Conservation (phyloP, 768 basidiomycete species). For the Tephrocybe sp. region DNA sequence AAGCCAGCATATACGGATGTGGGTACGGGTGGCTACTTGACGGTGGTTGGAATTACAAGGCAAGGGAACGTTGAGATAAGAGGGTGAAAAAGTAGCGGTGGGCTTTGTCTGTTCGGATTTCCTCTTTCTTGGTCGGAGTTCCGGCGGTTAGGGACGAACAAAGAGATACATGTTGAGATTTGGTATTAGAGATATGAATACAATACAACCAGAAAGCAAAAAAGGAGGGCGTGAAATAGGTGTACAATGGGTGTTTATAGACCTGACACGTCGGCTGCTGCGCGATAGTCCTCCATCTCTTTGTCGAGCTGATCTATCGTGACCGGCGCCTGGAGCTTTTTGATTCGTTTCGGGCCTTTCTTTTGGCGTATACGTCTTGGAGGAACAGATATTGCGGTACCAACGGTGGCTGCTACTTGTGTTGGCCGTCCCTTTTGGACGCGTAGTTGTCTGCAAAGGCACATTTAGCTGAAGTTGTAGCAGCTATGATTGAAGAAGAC, state of each 20-base stretch:
- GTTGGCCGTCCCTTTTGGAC: constrained; percentile 5
- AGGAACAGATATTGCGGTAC: constrained; percentile 24
- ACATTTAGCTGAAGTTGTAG: neutral
- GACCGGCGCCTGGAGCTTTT: constrained; percentile 42
- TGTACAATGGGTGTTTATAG: constrained; percentile 3
- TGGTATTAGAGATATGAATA: neutral
- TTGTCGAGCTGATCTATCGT: constrained; percentile 65
- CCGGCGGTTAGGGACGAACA: too few relatives aligned
- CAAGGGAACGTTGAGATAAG: too few relatives aligned
- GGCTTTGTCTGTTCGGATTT: too few relatives aligned
- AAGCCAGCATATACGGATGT: too few relatives aligned
- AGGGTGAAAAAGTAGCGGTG: too few relatives aligned
- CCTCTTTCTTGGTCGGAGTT: too few relatives aligned
- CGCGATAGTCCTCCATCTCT: constrained; percentile 81
- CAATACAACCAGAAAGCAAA: neutral
- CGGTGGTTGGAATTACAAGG: too few relatives aligned
- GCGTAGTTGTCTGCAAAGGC: constrained; percentile 9
- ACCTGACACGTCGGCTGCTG: constrained; percentile 32
- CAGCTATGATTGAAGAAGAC: constrained; percentile 3
- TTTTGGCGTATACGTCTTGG: constrained; percentile 50
- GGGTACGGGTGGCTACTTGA: too few relatives aligned
- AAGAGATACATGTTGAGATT: too few relatives aligned
- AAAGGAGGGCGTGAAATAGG: neutral
- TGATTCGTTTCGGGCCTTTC: constrained; percentile 75
- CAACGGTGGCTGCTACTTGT: constrained; percentile 20